Base-by-base conservation (phyloP, 148 eudicot genomes). In the Rhododendron mucronatum region DNA sequence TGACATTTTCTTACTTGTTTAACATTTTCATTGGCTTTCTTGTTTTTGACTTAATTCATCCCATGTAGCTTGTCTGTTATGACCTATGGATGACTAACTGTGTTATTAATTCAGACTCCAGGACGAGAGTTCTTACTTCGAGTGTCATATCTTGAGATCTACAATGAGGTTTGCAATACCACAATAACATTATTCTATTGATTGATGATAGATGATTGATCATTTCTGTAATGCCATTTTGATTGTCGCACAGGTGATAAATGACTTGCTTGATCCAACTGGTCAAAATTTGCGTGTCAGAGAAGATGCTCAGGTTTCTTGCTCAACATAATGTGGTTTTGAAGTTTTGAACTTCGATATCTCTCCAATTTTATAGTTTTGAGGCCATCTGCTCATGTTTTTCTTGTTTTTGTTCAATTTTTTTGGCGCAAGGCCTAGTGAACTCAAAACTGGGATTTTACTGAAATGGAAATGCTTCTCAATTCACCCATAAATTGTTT, bases 191-290 rank as follows among this genome's bases (percentile, higher is more conserved):
- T 51, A 33, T 7, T 75, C 55, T 48, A 50, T 5, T 65, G 30
- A 26, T 8, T 50, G 21, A 39, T 80, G 47, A 23, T 18, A 59
- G 81, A 35, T 5, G 15, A n/a, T 83, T 21, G 28, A 4, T 35
- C 80, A 67, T 80, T 39, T 80, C 71, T 78, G 18, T 78, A 30
- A 84, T 13, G 20, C 59, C 76, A 77, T 71, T 69, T 65, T 20
- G 30, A 67, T 67, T 80, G 83, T 33, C 71, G 15, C 12, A 20
- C 92, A 97, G 99, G 93, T 97, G 89, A 95, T 97, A 78, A 97
- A 97, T 93, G 99, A 97, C 87, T 91, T 97, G 92, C 96, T 97
- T 63, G 98, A 97, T 91, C 99, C 99, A 83, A 95, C 99, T 48
- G 98, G 98, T 82, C 99, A 97, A 86, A 97, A 97, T 91, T 91